Evolutionary conservation across 2,329 filamentous ascomycete species (phyloP).

Genomic region (Xylariaceae sp.): DNA sequence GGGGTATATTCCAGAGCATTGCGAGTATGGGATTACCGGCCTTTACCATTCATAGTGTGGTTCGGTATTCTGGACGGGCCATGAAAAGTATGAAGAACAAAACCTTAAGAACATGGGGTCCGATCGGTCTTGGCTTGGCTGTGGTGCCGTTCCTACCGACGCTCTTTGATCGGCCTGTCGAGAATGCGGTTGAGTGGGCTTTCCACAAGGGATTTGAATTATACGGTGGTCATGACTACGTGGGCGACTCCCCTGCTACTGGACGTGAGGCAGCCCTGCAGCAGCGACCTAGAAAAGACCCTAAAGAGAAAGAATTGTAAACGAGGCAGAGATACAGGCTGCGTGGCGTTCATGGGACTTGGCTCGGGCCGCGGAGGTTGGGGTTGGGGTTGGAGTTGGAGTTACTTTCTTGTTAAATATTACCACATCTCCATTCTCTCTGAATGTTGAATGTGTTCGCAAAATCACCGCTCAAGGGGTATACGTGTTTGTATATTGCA

Average conservation of each 20-base stretch:
- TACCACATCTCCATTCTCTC: constrained; percentile 6
- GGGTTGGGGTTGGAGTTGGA: background rate
- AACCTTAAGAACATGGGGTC: constrained; percentile 74
- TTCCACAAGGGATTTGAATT: constrained; percentile 78
- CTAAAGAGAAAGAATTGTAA: constrained; percentile 33
- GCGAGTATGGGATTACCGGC: constrained; percentile 93
- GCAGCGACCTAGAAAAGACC: constrained; percentile 43
- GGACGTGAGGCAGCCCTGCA: constrained; percentile 46
- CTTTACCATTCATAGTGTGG: constrained; percentile 89
- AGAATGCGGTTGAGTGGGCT: constrained; percentile 81
- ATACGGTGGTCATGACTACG: constrained; percentile 57
- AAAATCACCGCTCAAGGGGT: too few relatives aligned
- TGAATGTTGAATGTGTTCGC: constrained; percentile 1
- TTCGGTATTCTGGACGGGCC: constrained; percentile 81
- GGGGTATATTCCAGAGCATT: constrained; percentile 82
- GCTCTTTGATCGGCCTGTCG: constrained; percentile 87
- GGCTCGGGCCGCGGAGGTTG: constrained; percentile 6
- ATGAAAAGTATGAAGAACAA: constrained; percentile 76
- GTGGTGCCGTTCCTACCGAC: constrained; percentile 78
- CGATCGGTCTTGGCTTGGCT: constrained; percentile 75
- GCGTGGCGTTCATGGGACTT: constrained; percentile 15
- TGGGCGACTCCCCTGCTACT: constrained; percentile 49
- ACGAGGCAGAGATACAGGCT: constrained; percentile 1
- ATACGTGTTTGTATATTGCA: background rate
- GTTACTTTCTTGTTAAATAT: constrained; percentile 4